Conservation (phyloP, 441 rosid genomes). For the Biscutella auriculata region DNA sequence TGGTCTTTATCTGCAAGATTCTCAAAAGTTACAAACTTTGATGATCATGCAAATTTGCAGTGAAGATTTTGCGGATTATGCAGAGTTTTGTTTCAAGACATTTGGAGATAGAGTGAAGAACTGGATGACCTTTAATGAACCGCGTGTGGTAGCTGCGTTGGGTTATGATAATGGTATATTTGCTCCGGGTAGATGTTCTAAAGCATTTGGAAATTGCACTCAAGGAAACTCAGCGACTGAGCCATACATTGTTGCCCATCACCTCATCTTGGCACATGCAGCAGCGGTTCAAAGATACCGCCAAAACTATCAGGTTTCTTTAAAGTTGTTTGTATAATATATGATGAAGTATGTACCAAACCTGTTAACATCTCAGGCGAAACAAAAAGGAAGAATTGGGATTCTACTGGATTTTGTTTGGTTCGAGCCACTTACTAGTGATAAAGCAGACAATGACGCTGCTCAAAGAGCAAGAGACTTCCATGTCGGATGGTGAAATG, state of each 20-base stretch:
- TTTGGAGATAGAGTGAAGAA: constrained; percentile 87
- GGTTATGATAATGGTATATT: constrained; percentile 75
- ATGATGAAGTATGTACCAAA: too few species aligned
- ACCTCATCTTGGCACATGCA: constrained; percentile 68
- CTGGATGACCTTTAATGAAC: constrained; percentile 94
- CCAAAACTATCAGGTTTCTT: constrained; percentile 28
- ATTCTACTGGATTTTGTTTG: constrained; percentile 83
- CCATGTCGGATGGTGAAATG: constrained; percentile 87
- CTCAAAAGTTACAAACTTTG: not conserved
- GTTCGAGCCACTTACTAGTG: constrained; percentile 87
- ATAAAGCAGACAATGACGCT: constrained; percentile 69
- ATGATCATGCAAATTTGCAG: constrained; percentile 24
- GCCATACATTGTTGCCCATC: constrained; percentile 75
- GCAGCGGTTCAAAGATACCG: constrained; percentile 77
- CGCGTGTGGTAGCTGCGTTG: constrained; percentile 75
- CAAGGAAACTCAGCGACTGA: constrained; percentile 75
- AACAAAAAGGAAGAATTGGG: constrained; percentile 79
- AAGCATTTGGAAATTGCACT: constrained; percentile 68
- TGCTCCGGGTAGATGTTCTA: constrained; percentile 84
- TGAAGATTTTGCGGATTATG: constrained; percentile 77
- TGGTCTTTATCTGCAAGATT: not conserved
- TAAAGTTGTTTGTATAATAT: not conserved
- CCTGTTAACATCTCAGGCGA: too few species aligned
- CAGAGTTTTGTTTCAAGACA: constrained; percentile 76
- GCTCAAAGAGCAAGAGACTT: constrained; percentile 97